phyloP scores from a whole-genome alignment of 1,284 basidiomycete genomes.

The Fistulinella staudtii region DNA sequence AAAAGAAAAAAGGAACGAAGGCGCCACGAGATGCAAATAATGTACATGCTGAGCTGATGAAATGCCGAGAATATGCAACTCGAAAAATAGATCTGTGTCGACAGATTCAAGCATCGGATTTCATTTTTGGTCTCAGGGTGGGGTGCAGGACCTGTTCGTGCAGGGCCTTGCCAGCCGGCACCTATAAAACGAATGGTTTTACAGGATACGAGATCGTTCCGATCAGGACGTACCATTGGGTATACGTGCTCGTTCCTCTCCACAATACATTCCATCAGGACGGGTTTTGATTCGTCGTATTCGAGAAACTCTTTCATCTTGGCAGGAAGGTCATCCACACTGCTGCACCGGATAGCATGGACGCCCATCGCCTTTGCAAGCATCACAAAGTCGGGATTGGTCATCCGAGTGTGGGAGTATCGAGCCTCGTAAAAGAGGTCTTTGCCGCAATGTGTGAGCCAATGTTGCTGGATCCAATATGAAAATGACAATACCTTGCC shows the following conservation, averaged over 20 bases:
- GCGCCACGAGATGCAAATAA: too few species aligned
- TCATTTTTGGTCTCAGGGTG: constrained; percentile 31
- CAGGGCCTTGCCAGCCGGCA: constrained; percentile 86
- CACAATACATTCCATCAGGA: constrained; percentile 89
- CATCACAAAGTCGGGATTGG: constrained; percentile 90
- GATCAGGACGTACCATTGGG: constrained; percentile 71
- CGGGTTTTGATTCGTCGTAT: constrained; percentile 83
- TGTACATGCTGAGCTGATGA: too few species aligned
- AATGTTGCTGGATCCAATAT: not conserved
- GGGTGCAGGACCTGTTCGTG: constrained; percentile 83
- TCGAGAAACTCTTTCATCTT: constrained; percentile 99
- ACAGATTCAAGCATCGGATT: constrained; percentile 21
- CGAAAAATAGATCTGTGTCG: not conserved
- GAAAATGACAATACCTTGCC: constrained; percentile 74
- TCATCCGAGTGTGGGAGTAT: constrained; percentile 93
- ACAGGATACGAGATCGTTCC: not conserved
- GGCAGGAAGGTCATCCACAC: constrained; percentile 72
- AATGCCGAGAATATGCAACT: too few species aligned
- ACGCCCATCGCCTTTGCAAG: constrained; percentile 90
- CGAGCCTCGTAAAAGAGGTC: constrained; percentile 95
- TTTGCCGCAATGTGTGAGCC: constrained; percentile 28
- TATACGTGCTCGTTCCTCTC: constrained; percentile 91
- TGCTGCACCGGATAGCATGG: constrained; percentile 80
- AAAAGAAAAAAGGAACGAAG: too few species aligned
- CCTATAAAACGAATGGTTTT: constrained; percentile 37